Base-by-base conservation (phyloP, 495 filamentous ascomycete genomes). In the Annulohypoxylon nitens region DNA sequence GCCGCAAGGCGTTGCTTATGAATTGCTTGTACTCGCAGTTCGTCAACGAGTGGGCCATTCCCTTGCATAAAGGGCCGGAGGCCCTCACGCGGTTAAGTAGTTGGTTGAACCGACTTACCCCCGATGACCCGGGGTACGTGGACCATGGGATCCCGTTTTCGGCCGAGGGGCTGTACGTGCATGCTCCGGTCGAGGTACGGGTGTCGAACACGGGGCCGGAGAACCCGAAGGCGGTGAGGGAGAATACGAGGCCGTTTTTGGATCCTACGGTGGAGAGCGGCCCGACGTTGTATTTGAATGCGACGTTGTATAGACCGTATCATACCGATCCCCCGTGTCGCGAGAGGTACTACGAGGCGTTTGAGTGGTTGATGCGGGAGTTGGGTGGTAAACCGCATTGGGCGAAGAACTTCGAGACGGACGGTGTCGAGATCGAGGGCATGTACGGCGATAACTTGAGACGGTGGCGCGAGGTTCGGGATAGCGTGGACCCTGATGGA, bases 41-140 rank as follows among this genome's bases (percentile, higher is more conserved):
- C 75, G 96, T 99, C 51, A 97, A 99, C 78, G 96, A 99, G 78
- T 99, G 96, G 96, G 95, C 95, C 4, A 87, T 99, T 55, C 96
- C 96, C 6, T 82, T 99, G n/a, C 81, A 89, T 71, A 90, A 92
- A 68, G 96, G 97, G 0, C 96, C 96, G 16, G 95, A 97, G 79
- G 93, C 95, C 2, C 90, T 99, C 33, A 87, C 81, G 30, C 91
- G 96, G 26, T 86, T 99, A 18, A 90, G 90, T 30, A 89, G 92
- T 33, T 99, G 96, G 96, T 83, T 99, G 55, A 88, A 95, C 72
- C 83, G 84, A n/a, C 82, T 88, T 14, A 67, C 80, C 23, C 80
- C 85, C 18, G 73, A 78, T 18, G 86, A 89, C 64, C 79, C 83
- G 11, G 82, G 84, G 51, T 88, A 89, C 72, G 82, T 86, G 43